phyloP scores from a whole-genome alignment of 805 yeast genomes.

The Starmerella potacharoeniae region DNA sequence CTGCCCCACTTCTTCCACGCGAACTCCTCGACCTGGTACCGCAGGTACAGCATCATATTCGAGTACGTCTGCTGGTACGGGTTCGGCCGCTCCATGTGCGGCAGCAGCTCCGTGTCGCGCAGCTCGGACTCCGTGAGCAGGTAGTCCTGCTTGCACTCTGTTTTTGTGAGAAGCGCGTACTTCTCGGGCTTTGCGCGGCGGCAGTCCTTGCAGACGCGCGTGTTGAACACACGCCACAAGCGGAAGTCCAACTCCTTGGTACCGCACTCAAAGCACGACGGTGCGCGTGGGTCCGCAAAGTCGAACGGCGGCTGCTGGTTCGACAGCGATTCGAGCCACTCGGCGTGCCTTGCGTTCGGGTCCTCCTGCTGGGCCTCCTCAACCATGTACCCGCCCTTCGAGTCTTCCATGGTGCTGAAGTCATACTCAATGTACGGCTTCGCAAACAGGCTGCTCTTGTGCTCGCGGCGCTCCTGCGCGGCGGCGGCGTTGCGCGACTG shows the following conservation, averaged over 20 bases:
- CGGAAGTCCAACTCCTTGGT: slow-evolving; percentile 72
- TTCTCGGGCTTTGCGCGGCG: slow-evolving; percentile 67
- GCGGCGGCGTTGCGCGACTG: slow-evolving; percentile 15
- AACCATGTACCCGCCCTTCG: slow-evolving; percentile 71
- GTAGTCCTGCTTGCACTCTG: slow-evolving; percentile 90
- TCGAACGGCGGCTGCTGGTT: slow-evolving; percentile 29
- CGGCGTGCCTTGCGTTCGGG: slow-evolving; percentile 9
- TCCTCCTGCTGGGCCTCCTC: slow-evolving; percentile 29
- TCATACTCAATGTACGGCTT: slow-evolving; percentile 41
- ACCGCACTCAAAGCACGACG: slow-evolving; percentile 73
- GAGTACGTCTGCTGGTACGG: slow-evolving; percentile 86
- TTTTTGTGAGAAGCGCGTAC: slow-evolving; percentile 81
- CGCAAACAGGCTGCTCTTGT: slow-evolving; percentile 17
- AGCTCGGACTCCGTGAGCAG: slow-evolving; percentile 88
- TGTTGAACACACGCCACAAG: slow-evolving; percentile 49
- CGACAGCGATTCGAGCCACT: slow-evolving; percentile 23
- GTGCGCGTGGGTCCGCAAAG: slow-evolving; percentile 56
- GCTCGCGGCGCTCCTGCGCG: slow-evolving; percentile 7
- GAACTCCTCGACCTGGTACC: slow-evolving; percentile 87
- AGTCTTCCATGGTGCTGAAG: slow-evolving; percentile 79
- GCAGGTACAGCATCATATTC: slow-evolving; percentile 80
- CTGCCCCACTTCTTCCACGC: slow-evolving; percentile 95
- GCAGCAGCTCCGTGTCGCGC: slow-evolving; percentile 53
- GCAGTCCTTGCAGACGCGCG: slow-evolving; percentile 74
- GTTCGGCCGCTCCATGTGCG: slow-evolving; percentile 77